Evolutionary conservation across 257 asterid genomes (phyloP), one percentile per base, ranked within the genome.

Genomic region (Petunia secreta): DNA sequence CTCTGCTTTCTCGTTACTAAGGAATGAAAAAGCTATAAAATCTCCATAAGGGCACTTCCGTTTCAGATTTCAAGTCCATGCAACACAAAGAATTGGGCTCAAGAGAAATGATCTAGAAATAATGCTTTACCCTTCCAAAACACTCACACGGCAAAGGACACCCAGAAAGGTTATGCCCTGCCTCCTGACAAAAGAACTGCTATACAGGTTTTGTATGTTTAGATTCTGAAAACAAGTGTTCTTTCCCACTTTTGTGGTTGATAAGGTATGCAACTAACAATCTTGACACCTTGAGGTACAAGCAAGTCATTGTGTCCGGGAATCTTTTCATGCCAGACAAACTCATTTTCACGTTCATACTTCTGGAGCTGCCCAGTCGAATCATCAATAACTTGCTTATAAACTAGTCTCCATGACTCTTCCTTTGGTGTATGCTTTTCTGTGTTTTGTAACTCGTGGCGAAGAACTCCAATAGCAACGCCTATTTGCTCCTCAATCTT

Each of bases 271-370:
- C 39, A 63, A 63, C 79, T 85, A 44, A 83, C 96, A 79, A 91
- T 86, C 85, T 88, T 92, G 34, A 80, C 79, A 13, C 85, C 76
- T 66, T 74, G 86, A 36, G 94, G 92, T 14, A 40, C 25, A 4
- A 91, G 90, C 63, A 92, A 64, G 37, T 87, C 89, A 3, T 46
- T 59, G 4, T 69, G 81, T 41, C 1, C 34, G n/a, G 87, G 87
- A 76, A 87, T 54, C 77, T 87, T 92, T 55, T 91, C 89, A 2
- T 75, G 87, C 94, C 92, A 89, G 4, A 91, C 91, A 13, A 91
- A 85, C 41, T 89, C 90, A 36, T 92, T 92, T 81, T 92, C 96
- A 2, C 79, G 88, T 80, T 91, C 90, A n/a, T 82, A 91, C 80
- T 90, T 92, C 68, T 63, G 69, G 15, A 89, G 90, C 82, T 84